Percentiles rank a stretch among this genome's conserved stretches.
Conservation (phyloP, 2,329 filamentous ascomycete species). For the Calonectria fujianensis region DNA sequence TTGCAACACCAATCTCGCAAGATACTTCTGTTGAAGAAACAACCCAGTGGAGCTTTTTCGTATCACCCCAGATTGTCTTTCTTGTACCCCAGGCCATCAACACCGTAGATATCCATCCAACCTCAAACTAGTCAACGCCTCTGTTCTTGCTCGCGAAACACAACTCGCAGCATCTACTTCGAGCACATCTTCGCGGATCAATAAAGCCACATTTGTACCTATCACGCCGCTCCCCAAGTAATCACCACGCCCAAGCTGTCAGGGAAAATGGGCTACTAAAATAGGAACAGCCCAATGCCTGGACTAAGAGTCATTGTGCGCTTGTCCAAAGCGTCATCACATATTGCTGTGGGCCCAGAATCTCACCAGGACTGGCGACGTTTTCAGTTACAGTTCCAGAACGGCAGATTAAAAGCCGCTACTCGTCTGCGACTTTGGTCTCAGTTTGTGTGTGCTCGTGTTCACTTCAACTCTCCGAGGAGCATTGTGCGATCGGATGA, state of each 20-base stretch:
- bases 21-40: neutral
- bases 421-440: slow-evolving; percentile 30
- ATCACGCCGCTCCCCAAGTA: neutral
- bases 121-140: neutral
- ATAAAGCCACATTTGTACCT: neutral
- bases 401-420: neutral
- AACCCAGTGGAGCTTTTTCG: neutral
- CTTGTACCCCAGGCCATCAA: neutral
- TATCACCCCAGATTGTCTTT: neutral
- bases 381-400: neutral
- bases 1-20: slow-evolving; percentile 7
- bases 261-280: slow-evolving; percentile 1
- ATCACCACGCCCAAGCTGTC: neutral
- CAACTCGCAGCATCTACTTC: neutral
- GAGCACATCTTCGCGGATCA: neutral
- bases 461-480: slow-evolving; percentile 83
- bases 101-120: slow-evolving; percentile 4
- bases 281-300: slow-evolving; percentile 15
- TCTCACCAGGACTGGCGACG: slow-evolving; percentile 27
- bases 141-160: neutral
- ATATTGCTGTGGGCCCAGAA: slow-evolving; percentile 13
- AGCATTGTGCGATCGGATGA: slow-evolving; percentile 93
- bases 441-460: slow-evolving; percentile 61
- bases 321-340: slow-evolving; percentile 9
- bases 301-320: neutral